Percentiles rank a stretch among this genome's conserved stretches.
Conservation (phyloP, 305 asterid species). For the Salvia sclarea region DNA sequence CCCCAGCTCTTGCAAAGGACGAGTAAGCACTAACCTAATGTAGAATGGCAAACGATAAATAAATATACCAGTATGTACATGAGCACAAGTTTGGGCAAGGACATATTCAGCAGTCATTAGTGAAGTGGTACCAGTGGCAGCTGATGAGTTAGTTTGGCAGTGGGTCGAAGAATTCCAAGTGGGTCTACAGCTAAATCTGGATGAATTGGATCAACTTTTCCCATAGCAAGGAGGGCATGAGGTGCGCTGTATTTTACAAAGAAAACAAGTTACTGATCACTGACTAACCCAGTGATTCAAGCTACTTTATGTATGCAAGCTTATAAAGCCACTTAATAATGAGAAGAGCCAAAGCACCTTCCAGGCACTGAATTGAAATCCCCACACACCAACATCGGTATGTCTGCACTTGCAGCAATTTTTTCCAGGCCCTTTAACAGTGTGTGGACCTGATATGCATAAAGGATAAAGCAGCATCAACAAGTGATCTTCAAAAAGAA, state of each 20-base stretch:
- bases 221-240: slow-evolving; percentile 92
- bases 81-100: slow-evolving; percentile 9
- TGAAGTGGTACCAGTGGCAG: slow-evolving; percentile 69
- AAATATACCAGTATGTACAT: slow-evolving; percentile 8
- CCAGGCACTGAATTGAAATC: slow-evolving; percentile 91
- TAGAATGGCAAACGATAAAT: slow-evolving; percentile 27
- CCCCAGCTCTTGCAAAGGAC: slow-evolving; percentile 77
- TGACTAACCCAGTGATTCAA: slow-evolving; percentile 14
- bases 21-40: slow-evolving; percentile 95
- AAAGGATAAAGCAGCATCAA: slow-evolving; percentile 21
- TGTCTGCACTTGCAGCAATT: slow-evolving; percentile 94
- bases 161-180: slow-evolving; percentile 77
- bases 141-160: slow-evolving; percentile 72
- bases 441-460: slow-evolving; percentile 73
- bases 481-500: slow-evolving; percentile 15
- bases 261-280: not conserved
- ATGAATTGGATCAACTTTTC: slow-evolving; percentile 89
- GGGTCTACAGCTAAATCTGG: slow-evolving; percentile 82
- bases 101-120: not conserved
- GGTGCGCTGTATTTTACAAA: slow-evolving; percentile 70
- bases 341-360: slow-evolving; percentile 52
- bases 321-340: not conserved
- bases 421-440: slow-evolving; percentile 90
- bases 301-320: not conserved
- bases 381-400: slow-evolving; percentile 97